Evolutionary conservation across 2,329 filamentous ascomycete genomes (phyloP), one percentile per base, ranked within the genome.

Genomic region (Xylaria hypoxylon): DNA sequence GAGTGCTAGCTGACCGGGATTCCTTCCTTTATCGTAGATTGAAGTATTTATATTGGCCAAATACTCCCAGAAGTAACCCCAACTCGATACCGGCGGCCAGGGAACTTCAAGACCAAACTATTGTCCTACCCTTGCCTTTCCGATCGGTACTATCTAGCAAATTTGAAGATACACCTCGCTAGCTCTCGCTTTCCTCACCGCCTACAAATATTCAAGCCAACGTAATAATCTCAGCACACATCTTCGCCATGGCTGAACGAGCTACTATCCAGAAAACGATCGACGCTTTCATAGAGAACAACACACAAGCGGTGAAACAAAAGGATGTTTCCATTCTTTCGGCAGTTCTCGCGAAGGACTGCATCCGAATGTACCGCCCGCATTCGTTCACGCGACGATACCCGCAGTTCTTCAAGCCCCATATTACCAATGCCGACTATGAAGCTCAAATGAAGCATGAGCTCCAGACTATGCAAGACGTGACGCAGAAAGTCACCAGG

Each of bases 351-450:
- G 28, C 71, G 24, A 60, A 65, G 3, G 40, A 70, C 51, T 72
- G 71, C 62, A 53, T 69, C 11, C 67, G 68, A 48, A 52, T 61
- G 56, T 71, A 71, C 57, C 69, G 69, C 7, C 71, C 70, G 17
- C 63, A 65, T 15, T 70, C 70, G 3, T 68, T 73, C 55, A 59
- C 71, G 45, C 60, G 61, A 24, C 62, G 63, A 22, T 71, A 72
- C 58, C 67, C 71, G 17, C 64, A 70, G 38, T 69, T 71, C 69
- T 72, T 73, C 59, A 68, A 66, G 45, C 24, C 66, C n/a, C 26
- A 64, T 35, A 61, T 69, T n/a, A 65, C 66, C 24, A 73, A 73
- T 44, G 69, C 70, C 48, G 71, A 73, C 40, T 73, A 73, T 35
- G 70, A 72, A 42, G 67, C 70, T 4, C 70, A 68, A 31, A 69